Evolutionary conservation across 139 green algal genomes (phyloP), one percentile per base, ranked within the genome.

Genomic region (Auxenochlorella pyrenoidosa): DNA sequence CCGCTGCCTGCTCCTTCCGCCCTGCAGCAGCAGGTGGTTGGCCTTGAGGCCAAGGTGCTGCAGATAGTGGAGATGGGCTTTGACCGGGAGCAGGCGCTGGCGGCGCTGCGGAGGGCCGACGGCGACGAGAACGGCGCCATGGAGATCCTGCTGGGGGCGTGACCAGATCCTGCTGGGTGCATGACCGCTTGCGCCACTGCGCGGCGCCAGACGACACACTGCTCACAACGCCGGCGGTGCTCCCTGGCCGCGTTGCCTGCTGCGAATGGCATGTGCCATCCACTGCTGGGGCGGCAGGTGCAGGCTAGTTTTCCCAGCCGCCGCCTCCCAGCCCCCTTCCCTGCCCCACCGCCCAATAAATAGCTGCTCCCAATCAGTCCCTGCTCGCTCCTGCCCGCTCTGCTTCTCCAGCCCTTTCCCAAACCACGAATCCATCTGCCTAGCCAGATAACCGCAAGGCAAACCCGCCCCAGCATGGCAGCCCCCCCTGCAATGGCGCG

Each of bases 51-150:
- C n/a, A 87, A 96, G 88, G 89, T 96, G 43, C 79, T 87, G 63
- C 79, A 88, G 38, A 91, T 98, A 18, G 88, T 94, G 47, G 96
- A 97, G 60, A 98, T 98, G 96, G 96, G 96, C 19, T 98, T 98
- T 85, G 75, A 75, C 2, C 58, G 88, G 21, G 91, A 88, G 13
- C 83, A 89, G 1, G 94, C 91, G 19, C 72, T 88, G 12, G 38
- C 60, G 38, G 96, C 96, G 26, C 84, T 98, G 79, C 44, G 88
- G 59, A 79, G 44, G 24, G 78, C 91, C 5, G 89, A 89, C 22
- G 94, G 94, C 0, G 96, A 98, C 85, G 94, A 97, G 79, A 93
- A 95, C n/a, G 88, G 88, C 32, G 96, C 96, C 6, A 88, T 98
- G 47, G 96, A 98, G 77, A 85, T 91, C 60, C 88, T 98, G 76